phyloP scores from a whole-genome alignment of 2,329 filamentous ascomycete genomes.

The Aspergillus melleus region DNA sequence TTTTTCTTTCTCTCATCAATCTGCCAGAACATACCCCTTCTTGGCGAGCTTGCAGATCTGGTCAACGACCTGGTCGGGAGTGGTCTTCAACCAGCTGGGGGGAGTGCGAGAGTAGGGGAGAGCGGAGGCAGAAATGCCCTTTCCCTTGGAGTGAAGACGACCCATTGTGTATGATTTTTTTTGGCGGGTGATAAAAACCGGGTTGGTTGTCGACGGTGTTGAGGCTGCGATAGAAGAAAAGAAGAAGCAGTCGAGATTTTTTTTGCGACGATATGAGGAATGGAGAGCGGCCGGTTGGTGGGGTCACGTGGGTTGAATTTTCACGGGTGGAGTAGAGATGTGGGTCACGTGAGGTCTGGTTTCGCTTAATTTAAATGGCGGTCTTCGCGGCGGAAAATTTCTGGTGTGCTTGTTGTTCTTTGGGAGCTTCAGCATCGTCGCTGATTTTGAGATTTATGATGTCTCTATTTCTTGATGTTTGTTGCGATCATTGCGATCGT shows the following conservation, averaged over 20 bases:
- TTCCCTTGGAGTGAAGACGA: constrained; percentile 99
- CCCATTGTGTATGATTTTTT: constrained; percentile 43
- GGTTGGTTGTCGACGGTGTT: constrained; percentile 32
- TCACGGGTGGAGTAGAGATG: neutral
- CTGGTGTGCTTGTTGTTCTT: neutral
- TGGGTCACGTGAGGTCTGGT: neutral
- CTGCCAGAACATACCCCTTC: constrained; percentile 60
- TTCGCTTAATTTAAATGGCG: constrained; percentile 10
- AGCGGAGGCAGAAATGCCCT: constrained; percentile 96
- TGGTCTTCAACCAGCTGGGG: constrained; percentile 98
- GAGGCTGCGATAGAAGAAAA: constrained; percentile 5
- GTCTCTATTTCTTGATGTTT: neutral
- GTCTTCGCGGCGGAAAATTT: neutral
- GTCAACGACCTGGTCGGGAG: constrained; percentile 95
- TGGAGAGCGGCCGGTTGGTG: neutral
- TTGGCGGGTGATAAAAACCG: constrained; percentile 13
- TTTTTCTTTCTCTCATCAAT: neutral
- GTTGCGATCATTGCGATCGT: neutral
- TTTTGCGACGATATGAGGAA: neutral
- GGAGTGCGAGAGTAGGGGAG: constrained; percentile 94
- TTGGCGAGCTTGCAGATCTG: constrained; percentile 98
- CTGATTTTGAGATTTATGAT: neutral
- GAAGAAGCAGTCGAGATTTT: neutral
- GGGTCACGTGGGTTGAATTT: constrained; percentile 5
- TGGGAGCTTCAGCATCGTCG: neutral